phyloP scores from a whole-genome alignment of 495 filamentous ascomycete species.

The Evansstolkia leycettana region DNA sequence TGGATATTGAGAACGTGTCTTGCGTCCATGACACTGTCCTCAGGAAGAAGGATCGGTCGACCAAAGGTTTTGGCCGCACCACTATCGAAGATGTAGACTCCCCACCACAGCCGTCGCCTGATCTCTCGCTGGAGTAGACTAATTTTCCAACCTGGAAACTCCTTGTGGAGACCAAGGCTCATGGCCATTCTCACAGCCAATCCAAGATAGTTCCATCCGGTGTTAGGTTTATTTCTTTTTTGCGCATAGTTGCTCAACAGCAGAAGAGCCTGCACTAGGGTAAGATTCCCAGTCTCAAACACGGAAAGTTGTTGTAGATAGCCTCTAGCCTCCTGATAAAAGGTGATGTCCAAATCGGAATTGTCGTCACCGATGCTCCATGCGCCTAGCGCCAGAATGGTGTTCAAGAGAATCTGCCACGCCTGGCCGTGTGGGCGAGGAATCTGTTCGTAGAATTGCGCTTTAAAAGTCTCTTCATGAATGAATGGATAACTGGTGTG shows the following conservation, averaged over 20 bases:
- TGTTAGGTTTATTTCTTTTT: slow-evolving; percentile 44
- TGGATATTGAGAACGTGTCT: slow-evolving; percentile 38
- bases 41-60: slow-evolving; percentile 34
- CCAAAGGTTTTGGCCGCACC: slow-evolving; percentile 37
- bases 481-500: slow-evolving; percentile 43
- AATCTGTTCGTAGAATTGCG: slow-evolving; percentile 40
- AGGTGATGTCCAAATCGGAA: slow-evolving; percentile 33
- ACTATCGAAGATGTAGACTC: slow-evolving; percentile 36
- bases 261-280: slow-evolving; percentile 37
- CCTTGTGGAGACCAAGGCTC: slow-evolving; percentile 42
- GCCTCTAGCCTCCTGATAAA: slow-evolving; percentile 34
- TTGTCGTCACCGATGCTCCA: slow-evolving; percentile 39
- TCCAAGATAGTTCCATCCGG: slow-evolving; percentile 42
- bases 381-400: slow-evolving; percentile 38
- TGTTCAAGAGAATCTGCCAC: slow-evolving; percentile 42
- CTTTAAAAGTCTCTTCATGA: slow-evolving; percentile 41
- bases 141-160: slow-evolving; percentile 42
- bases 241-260: slow-evolving; percentile 42
- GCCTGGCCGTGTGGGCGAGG: slow-evolving; percentile 33
- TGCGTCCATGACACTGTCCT: slow-evolving; percentile 34
- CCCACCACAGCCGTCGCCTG: slow-evolving; percentile 35
- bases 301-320: slow-evolving; percentile 33
- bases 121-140: slow-evolving; percentile 36
- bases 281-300: slow-evolving; percentile 40
- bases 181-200: slow-evolving; percentile 40